Base-by-base conservation (phyloP, 2,329 filamentous ascomycete species). In the Exophiala spinifera region DNA sequence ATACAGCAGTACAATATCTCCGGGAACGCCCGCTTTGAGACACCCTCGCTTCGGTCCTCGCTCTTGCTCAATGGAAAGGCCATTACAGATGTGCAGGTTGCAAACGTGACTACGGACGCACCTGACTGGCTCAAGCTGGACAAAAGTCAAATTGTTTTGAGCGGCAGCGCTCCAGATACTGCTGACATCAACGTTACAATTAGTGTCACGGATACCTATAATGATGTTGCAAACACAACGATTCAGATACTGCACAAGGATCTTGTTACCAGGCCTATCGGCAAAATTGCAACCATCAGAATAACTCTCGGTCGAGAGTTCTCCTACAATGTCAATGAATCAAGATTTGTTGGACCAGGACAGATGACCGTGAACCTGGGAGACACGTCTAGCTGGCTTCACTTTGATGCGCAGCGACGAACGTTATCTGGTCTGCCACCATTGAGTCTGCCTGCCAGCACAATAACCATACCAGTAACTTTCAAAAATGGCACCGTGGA, bases 51-150 rank as follows among this genome's bases (percentile, higher is more conserved):
- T 13, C 65, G 68, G 7, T 66, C 73, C 1, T 72, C 72, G 5
- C 72, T 91, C 40, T 76, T 74, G 40, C 66, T 89, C 10, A 86
- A 90, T 66, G 79, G 79, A 4, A 68, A 76, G 36, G 66, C 74
- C 1, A 71, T 84, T 2, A 68, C 69, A 3, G 67, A 74, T 3
- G 71, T 72, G 0, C 77, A 84, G 25, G 63, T 91, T 28, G 64
- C 67, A 13, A 75, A 76, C 1, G 75, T 83, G 4, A 74, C 76
- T 1, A 76, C 79, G 1, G 71, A 79, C 21, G 67, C 84, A 11
- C 89, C 90, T 0, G 65, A 73, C 2, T 95, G 91, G 91, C 69
- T 95, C 21, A 72, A 73, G 0, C 80, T 94, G 49, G 78, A 94
- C 63, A 72, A 78, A 2, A 63, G 72, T 7, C 84, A 83, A 0